Evolutionary conservation across 2,329 filamentous ascomycete genomes (phyloP), one percentile per base, ranked within the genome.

Genomic region (Hypoxylon sp.): DNA sequence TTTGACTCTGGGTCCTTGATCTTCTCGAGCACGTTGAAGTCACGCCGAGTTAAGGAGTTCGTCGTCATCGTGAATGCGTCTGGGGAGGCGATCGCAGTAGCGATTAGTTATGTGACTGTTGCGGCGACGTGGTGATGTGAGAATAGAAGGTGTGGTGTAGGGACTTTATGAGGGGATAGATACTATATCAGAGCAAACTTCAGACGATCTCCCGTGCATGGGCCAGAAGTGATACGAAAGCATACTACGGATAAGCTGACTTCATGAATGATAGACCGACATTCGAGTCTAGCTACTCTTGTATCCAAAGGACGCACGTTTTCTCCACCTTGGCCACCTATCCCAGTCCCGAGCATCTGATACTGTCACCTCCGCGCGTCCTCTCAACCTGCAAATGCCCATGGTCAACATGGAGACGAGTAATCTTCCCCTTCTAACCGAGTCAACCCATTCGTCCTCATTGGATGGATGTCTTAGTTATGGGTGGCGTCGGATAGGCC

Each of bases 1-100:
- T 89, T 83, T 6, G 84, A 84, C 72, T 91, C 89, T 1, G 88
- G 88, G 65, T 91, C 88, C 71, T 85, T 87, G 76, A 91, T 90
- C 75, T 90, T 90, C 67, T 86, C 83, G 61, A 91, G 84, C 70
- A 91, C 83, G 60, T 87, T 83, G 75, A 87, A 78, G 74, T 91
- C 89, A 67, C 85, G 84, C 46, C 77, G 80, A 74, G 84, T 89
- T 61, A 91, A 80, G 12, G 80, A 75, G 58, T 80, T 73, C 57
- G 78, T 74, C 44, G 84, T 77, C 86, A 88, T 89, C 14, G 30
- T 64, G 52, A 18, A 2, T 50, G 55, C 52, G 33, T 44, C 18
- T 28, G 5, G n/a, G 9, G 24, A n/a, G 16, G 26, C 40, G 42
- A 48, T 56, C 40, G 24, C 8, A 30, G 24, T 22, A 16, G 22